Evolutionary conservation across 2,329 filamentous ascomycete genomes (phyloP), one percentile per base, ranked within the genome.

Genomic region (Cercospora sesami): DNA sequence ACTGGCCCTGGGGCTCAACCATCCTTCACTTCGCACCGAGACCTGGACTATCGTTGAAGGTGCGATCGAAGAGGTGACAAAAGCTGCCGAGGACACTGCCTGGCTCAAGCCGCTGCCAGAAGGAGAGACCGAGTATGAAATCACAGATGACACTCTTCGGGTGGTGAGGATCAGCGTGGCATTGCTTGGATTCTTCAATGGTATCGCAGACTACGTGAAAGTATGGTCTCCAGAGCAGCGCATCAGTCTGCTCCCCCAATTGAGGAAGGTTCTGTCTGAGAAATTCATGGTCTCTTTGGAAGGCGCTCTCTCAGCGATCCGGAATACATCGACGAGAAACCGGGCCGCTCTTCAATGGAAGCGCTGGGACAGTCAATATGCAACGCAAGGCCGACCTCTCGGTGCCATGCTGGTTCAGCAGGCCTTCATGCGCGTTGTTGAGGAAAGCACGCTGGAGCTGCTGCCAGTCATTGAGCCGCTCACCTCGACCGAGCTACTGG

Each of bases 321-420:
- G 94, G 65, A 96, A 96, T 79, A 86, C 90, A 2, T 89, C 88
- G 72, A 86, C 86, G 30, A 82, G 88, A 26, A 89, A 91, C 70
- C 84, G 86, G 58, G 82, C 86, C 30, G 83, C 92, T 18, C 91
- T 89, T 75, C 91, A 97, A 72, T 99, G 95, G 95, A 96, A 91
- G 80, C 89, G 90, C 71, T 93, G 92, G 79, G 82, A 92, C 66
- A 91, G 90, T 55, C 91, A 94, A 69, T 99, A 98, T 80, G 89
- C 92, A 30, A 86, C 89, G 16, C 86, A 88, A 67, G 91, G 91
- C 9, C 87, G 92, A 21, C 94, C 96, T 0, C 82, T 99, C 53
- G 93, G 95, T 9, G 93, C 94, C 12, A 95, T 97, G 90, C 85
- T 98, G 5, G 81, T 99, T 23, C 93, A 97, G 78, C 89, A 92